Conservation (phyloP, 1,139 yeast genomes). For the Spencermartinsiella ligniputridi region DNA sequence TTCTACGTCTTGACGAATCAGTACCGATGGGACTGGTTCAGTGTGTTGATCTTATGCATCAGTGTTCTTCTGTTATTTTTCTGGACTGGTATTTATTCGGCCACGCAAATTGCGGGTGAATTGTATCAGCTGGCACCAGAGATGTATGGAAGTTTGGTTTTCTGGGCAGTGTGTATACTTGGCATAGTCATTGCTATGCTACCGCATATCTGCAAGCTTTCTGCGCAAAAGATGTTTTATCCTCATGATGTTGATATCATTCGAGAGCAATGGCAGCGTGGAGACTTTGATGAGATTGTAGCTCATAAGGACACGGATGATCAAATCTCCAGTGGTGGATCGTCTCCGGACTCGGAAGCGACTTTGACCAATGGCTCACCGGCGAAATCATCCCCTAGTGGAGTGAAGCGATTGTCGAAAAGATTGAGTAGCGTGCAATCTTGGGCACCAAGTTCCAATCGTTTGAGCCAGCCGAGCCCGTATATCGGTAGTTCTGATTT, state of each 20-base stretch:
- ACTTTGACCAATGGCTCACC: not conserved
- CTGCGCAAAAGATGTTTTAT: slow-evolving; percentile 52
- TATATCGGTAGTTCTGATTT: not conserved
- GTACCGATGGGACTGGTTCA: slow-evolving; percentile 92
- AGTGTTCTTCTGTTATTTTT: slow-evolving; percentile 67
- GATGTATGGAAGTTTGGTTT: slow-evolving; percentile 64
- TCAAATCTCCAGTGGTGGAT: not conserved
- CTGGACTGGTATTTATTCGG: slow-evolving; percentile 93
- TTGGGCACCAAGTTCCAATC: not conserved
- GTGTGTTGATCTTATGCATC: slow-evolving; percentile 54
- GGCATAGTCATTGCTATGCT: slow-evolving; percentile 69
- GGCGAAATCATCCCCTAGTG: not conserved
- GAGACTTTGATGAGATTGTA: slow-evolving; percentile 19
- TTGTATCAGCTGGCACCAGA: slow-evolving; percentile 73
- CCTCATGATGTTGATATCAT: slow-evolving; percentile 85
- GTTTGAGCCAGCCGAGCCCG: not conserved
- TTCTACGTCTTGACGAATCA: slow-evolving; percentile 75
- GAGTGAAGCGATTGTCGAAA: not conserved
- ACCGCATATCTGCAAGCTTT: slow-evolving; percentile 71
- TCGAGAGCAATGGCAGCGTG: slow-evolving; percentile 51
- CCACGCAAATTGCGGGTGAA: slow-evolving; percentile 54
- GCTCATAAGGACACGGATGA: not conserved
- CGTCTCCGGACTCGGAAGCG: not conserved
- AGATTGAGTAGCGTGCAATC: not conserved
- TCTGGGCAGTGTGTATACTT: slow-evolving; percentile 78